Evolutionary conservation across 345 rosid genomes (phyloP).

Genomic region (Linum tenue): DNA sequence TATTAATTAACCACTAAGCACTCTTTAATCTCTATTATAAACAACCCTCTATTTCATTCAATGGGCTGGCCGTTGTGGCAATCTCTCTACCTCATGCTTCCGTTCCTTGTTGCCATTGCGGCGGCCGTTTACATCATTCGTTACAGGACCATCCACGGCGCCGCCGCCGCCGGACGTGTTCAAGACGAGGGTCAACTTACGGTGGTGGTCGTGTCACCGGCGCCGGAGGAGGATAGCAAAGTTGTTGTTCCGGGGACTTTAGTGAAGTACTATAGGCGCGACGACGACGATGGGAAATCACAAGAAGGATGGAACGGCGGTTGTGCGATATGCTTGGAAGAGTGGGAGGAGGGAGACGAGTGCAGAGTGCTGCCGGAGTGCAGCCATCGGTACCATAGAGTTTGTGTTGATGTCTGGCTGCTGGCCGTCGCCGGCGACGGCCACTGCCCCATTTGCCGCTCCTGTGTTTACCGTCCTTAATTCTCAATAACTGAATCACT

Average conservation of each 20-base stretch:
- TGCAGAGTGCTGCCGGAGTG: not conserved
- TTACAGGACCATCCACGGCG: not conserved
- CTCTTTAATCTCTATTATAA: no score
- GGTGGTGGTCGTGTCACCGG: not conserved
- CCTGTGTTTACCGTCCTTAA: not conserved
- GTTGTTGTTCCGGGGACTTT: not conserved
- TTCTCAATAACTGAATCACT: no score
- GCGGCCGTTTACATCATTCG: not conserved
- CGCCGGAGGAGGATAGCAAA: not conserved
- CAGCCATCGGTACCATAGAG: not conserved
- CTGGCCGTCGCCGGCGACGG: not conserved
- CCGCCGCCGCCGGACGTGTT: not conserved
- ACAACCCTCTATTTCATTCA: not conserved
- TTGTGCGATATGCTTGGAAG: constrained; percentile 14
- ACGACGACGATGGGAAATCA: not conserved
- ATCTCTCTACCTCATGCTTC: not conserved
- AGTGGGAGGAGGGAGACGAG: constrained; percentile 2
- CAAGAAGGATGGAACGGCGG: not conserved
- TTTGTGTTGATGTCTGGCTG: constrained; percentile 9
- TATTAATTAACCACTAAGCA: no score
- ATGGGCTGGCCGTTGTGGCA: not conserved
- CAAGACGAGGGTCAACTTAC: not conserved
- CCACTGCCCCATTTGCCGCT: constrained; percentile 9
- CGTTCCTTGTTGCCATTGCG: not conserved
- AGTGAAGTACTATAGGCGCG: not conserved